Conservation (phyloP, 129 eudicot species). For the Flaveria linearis region DNA sequence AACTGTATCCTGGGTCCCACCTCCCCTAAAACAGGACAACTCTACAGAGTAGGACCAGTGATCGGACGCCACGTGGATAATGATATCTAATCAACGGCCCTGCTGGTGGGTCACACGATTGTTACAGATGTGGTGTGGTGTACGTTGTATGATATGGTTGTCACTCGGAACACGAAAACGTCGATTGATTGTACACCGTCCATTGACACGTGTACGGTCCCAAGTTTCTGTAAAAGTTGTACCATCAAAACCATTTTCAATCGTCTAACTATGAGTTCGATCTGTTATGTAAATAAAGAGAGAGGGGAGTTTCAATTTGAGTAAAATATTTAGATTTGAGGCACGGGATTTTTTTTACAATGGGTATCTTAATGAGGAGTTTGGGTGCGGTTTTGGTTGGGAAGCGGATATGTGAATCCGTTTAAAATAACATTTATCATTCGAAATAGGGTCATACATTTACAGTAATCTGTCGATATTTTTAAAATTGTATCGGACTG, state of each 20-base stretch:
- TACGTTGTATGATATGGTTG: conserved; percentile 42
- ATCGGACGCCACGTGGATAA: conserved; percentile 34
- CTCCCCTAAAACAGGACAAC: conserved; percentile 29
- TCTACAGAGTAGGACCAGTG: conserved; percentile 26
- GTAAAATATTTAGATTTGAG: too few relatives aligned
- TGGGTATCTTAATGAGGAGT: too few relatives aligned
- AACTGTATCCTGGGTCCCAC: conserved; percentile 31
- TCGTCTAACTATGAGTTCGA: conserved; percentile 26
- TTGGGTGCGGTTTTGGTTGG: too few relatives aligned
- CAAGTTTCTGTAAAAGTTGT: conserved; percentile 11
- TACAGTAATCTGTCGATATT: too few relatives aligned
- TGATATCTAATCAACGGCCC: conserved; percentile 32
- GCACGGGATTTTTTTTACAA: too few relatives aligned
- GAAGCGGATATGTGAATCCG: too few relatives aligned
- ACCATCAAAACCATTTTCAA: not conserved
- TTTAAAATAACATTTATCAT: too few relatives aligned
- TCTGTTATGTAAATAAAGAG: too few relatives aligned
- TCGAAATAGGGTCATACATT: too few relatives aligned
- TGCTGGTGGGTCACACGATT: conserved; percentile 41
- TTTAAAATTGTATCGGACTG: too few relatives aligned
- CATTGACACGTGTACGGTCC: conserved; percentile 42
- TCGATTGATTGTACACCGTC: conserved; percentile 19
- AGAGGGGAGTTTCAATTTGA: too few relatives aligned
- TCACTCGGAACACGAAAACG: conserved; percentile 39
- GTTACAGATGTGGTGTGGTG: conserved; percentile 39